phyloP scores from a whole-genome alignment of 192 early-diverging fungal species.

The Diversispora epigaea region DNA sequence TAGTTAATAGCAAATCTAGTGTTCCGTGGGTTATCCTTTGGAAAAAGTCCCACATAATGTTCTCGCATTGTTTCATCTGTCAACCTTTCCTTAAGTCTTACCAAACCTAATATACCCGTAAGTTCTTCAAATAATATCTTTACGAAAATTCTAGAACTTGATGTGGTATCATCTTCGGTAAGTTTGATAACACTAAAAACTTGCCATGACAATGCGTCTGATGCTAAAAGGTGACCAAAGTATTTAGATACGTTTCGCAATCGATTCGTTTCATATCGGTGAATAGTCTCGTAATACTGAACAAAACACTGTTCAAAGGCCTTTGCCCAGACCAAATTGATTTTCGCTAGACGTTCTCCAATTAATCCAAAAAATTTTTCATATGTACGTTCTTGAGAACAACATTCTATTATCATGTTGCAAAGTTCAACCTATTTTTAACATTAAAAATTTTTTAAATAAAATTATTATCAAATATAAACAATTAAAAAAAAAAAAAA shows the following conservation, averaged over 20 bases:
- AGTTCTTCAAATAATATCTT: constrained; percentile 95
- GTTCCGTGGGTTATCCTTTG: constrained; percentile 80
- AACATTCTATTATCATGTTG: constrained; percentile 98
- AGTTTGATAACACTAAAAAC: constrained; percentile 75
- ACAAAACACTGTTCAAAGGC: constrained; percentile 78
- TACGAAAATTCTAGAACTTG: constrained; percentile 93
- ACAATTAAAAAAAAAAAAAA: background rate
- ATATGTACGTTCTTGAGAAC: constrained; percentile 92
- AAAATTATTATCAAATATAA: background rate
- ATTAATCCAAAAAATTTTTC: constrained; percentile 91
- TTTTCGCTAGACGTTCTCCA: constrained; percentile 88
- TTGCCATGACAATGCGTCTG: constrained; percentile 84
- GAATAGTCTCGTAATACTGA: constrained; percentile 86
- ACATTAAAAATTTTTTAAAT: constrained; percentile 1
- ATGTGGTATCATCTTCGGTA: constrained; percentile 95
- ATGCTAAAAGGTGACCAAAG: constrained; percentile 83
- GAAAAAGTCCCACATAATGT: constrained; percentile 86
- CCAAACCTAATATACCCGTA: constrained; percentile 77
- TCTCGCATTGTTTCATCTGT: constrained; percentile 65
- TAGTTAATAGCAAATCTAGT: constrained; percentile 98
- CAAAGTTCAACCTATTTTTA: constrained; percentile 74
- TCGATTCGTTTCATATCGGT: constrained; percentile 90
- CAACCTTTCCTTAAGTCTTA: constrained; percentile 68
- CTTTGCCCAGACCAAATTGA: constrained; percentile 75
- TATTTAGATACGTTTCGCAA: constrained; percentile 91